A percentile compares a stretch with the other conserved stretches of the same genome.
phyloP scores from a whole-genome alignment of 225 moss, liverwort and hornwort genomes.

The Asterella californica region DNA sequence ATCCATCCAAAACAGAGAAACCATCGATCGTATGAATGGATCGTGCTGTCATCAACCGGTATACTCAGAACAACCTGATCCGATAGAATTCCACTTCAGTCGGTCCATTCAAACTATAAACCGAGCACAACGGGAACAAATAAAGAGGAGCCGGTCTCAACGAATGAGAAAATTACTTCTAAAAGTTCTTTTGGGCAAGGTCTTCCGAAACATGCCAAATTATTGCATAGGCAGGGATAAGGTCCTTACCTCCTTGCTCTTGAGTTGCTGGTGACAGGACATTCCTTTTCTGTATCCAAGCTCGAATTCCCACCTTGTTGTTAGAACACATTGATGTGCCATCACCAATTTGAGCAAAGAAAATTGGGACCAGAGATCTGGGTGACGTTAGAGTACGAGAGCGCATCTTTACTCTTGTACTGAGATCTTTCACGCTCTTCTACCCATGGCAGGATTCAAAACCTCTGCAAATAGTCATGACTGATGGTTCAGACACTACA shows the following conservation, averaged over 20 bases:
- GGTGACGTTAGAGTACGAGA: slow-evolving; percentile 1
- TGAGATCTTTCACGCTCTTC: neutral
- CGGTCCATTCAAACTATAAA: neutral
- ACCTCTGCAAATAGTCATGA: neutral
- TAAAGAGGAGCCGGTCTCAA: neutral
- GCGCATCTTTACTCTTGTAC: slow-evolving; percentile 16
- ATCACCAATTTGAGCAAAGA: neutral
- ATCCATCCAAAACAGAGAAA: neutral
- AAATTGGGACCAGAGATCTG: slow-evolving; percentile 12
- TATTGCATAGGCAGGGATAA: neutral
- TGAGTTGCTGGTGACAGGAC: slow-evolving; percentile 10
- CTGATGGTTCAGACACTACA: neutral
- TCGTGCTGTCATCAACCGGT: neutral
- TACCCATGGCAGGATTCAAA: neutral
- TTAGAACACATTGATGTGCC: neutral
- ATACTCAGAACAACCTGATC: neutral
- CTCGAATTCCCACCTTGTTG: neutral
- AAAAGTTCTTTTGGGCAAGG: neutral
- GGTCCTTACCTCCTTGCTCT: slow-evolving; percentile 13
- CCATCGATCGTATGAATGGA: neutral
- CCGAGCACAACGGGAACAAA: neutral
- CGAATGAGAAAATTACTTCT: neutral
- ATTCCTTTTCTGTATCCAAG: slow-evolving; percentile 15
- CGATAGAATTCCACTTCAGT: neutral
- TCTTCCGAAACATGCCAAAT: neutral